Evolutionary conservation across 1,284 basidiomycete genomes (phyloP), one percentile per base, ranked within the genome.

Genomic region (Afroboletus lepidellus): DNA sequence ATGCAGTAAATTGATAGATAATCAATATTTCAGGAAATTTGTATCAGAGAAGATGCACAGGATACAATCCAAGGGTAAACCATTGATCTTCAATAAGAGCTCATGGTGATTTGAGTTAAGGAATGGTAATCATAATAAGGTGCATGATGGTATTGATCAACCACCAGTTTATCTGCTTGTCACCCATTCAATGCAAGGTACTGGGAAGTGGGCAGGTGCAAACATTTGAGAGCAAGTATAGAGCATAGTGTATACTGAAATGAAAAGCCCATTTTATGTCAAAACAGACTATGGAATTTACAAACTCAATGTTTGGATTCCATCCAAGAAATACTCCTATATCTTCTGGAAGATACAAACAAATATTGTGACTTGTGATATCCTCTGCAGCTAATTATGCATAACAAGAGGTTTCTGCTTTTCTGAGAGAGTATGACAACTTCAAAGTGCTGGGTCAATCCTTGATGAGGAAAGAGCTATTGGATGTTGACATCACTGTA

Each of bases 201-300:
- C 45, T 59, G 55, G 20, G 66, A 61, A 16, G 42, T 37, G 2
- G 53, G 73, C 67, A 67, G 69, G 84, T 78, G 49, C 46, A 74
- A 45, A 27, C 42, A 48, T 32, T 48, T 50, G 24, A 9, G 38
- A 45, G 8, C 2, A 15, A 46, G 47, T 7, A 24, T 23, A 47
- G 12, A 5, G 27, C 15, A 25, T 25, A 3, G 27, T 13, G 29
- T 30, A 50, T 30, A 18, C 11, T 45, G 29, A 50, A 18, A 34
- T 34, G 25, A 23, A 48, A 24, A 89, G 87, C 16, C 77, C 82
- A 0, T 63, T 87, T 9, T 85, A 74, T 50, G 72, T 89, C 13
- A 77, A 85, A 58, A 87, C 87, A 0, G 57, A 72, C 24, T 74
- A 72, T 53, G 82, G 82, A 0, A 82, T 78, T 74, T 89, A 88